These are phyloP conservation scores for Tylopilus plumbeoviolaceoides DNA, from an alignment of 768 basidiomycete genomes.

Conservation along the genomic window DNA sequence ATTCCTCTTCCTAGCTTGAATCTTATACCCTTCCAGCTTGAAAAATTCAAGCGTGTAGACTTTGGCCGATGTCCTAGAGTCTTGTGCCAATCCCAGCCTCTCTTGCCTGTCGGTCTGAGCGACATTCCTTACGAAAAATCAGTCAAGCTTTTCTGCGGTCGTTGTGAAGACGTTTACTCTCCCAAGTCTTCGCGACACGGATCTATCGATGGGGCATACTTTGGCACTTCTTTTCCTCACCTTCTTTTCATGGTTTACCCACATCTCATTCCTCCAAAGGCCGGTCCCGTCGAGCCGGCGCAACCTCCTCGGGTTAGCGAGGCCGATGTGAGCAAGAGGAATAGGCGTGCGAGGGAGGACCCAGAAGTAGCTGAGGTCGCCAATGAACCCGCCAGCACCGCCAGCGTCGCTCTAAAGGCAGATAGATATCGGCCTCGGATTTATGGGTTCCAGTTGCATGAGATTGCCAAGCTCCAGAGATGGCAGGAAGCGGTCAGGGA, in stretches of 20 bases:
- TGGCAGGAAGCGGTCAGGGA: slow-evolving; percentile 96
- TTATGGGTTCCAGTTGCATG: slow-evolving; percentile 95
- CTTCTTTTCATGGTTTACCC: slow-evolving; percentile 97
- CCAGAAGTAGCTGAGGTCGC: slow-evolving; percentile 48
- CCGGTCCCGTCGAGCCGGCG: slow-evolving; percentile 42
- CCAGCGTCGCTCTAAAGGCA: slow-evolving; percentile 79
- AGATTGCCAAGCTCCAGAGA: slow-evolving; percentile 86
- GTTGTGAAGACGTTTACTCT: slow-evolving; percentile 97
- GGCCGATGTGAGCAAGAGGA: slow-evolving; percentile 32
- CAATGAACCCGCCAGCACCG: slow-evolving; percentile 71
- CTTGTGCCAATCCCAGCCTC: slow-evolving; percentile 88
- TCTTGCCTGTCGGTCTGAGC: slow-evolving; percentile 94
- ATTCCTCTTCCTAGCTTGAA: neutral
- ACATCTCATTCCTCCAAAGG: slow-evolving; percentile 83
- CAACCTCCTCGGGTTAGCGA: slow-evolving; percentile 25
- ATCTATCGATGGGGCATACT: slow-evolving; percentile 97
- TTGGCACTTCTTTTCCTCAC: slow-evolving; percentile 97
- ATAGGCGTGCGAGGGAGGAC: slow-evolving; percentile 54
- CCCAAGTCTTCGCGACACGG: slow-evolving; percentile 97
- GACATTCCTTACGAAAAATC: slow-evolving; percentile 99
- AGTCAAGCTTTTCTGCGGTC: slow-evolving; percentile 97
- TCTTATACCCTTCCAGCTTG: slow-evolving; percentile 50
- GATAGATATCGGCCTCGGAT: slow-evolving; percentile 91
- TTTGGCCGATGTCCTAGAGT: slow-evolving; percentile 99
- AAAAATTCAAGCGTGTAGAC: slow-evolving; percentile 97